Base-by-base conservation (phyloP, 306 rosid species). In the Prunus mira region DNA sequence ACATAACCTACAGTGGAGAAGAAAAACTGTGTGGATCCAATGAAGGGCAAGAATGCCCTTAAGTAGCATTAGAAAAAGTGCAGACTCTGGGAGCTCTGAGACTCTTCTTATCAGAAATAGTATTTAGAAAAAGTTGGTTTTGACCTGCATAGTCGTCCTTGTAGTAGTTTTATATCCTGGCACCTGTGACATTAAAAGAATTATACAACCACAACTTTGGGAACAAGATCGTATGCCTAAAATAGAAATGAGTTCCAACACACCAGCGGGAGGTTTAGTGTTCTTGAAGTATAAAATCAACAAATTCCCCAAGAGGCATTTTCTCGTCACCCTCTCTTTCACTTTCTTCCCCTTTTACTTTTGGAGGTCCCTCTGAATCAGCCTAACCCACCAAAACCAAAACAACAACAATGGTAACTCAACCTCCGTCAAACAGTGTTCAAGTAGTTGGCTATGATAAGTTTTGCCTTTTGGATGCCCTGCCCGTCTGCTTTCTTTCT, bases 401-500 rank as follows among this genome's bases (percentile, higher is more conserved):
- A 32, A 32, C 6, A 32, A 32, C 38, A 32, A 32, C 38, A 32
- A 32, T 32, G 38, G 38, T 32, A 32, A 32, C 38, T 32, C 38
- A 32, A 32, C 38, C 38, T 32, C 38, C 6, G 38, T 32, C 38
- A 32, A 32, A 32, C 38, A 32, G 38, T 4, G 38, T 32, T 89
- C 91, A 95, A 67, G 86, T 85, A 95, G 64, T 81, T 90, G 68
- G 86, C 89, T 24, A 95, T 92, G 1, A 97, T 97, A 55, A 95
- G 97, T 68, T 88, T 95, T 30, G 97, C 99, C 0, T 91, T 95
- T 73, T 88, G 98, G 72, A 95, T 92, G 68, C 91, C 97, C 85
- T 95, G 97, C 77, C 89, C 97, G 64, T 85, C 72, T 5, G 98
- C 97, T 80, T 95, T 95, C 97, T 80, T 95, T 95, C 85, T 89